These are phyloP conservation scores for Emergomyces orientalis DNA, from an alignment of 2,329 filamentous ascomycete genomes.

Conservation along the genomic window DNA sequence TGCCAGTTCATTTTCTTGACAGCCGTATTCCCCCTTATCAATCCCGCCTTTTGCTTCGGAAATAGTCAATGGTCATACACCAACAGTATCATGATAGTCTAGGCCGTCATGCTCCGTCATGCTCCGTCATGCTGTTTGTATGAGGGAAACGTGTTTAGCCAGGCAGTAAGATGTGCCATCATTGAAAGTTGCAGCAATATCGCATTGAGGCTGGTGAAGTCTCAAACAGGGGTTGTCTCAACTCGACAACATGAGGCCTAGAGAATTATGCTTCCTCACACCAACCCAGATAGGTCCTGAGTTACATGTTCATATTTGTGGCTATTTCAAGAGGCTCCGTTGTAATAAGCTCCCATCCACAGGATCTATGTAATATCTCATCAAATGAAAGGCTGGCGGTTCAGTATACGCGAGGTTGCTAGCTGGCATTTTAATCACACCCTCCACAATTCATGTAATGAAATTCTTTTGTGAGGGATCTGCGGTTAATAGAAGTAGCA, in stretches of 20 bases:
- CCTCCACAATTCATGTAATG: not conserved
- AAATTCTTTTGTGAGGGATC: not conserved
- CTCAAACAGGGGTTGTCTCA: slow-evolving; percentile 9
- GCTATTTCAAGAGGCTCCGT: not conserved
- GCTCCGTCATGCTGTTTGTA: too few species aligned
- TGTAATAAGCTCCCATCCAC: not conserved
- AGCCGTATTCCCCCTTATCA: not conserved
- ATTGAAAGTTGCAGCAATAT: not conserved
- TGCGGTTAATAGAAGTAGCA: not conserved
- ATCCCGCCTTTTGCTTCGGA: not conserved
- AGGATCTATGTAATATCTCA: not conserved
- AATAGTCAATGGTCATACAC: slow-evolving; percentile 5
- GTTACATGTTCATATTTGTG: not conserved
- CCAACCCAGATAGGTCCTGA: too few species aligned
- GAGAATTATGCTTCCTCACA: not conserved
- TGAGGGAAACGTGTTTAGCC: not conserved
- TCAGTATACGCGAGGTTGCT: not conserved
- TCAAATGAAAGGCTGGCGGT: not conserved
- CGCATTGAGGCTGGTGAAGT: not conserved
- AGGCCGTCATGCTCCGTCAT: not conserved
- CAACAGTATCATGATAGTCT: not conserved
- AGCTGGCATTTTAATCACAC: not conserved
- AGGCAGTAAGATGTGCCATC: not conserved
- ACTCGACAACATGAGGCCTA: not conserved
- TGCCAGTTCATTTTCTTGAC: not conserved